These are phyloP conservation scores for Punica granatum DNA, from an alignment of 345 rosid species.

Conservation along the genomic window DNA sequence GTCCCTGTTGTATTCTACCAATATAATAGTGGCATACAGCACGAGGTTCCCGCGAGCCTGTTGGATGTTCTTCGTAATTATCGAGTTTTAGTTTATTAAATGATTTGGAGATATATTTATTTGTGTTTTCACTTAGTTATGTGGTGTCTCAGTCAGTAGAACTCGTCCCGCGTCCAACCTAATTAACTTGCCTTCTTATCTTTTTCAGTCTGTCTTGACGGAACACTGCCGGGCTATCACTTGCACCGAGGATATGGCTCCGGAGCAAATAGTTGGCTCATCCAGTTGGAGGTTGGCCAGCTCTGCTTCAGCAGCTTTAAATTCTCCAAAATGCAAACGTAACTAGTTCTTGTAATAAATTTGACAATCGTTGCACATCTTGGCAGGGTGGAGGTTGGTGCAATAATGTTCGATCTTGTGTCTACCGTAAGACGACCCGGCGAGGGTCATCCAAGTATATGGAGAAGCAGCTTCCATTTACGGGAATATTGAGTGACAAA, in stretches of 20 bases:
- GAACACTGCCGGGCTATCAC: constrained; percentile 44
- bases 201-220: constrained; percentile 40
- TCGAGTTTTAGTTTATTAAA: background rate
- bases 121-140: too few species aligned
- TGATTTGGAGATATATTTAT: background rate
- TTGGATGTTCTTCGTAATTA: background rate
- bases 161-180: too few species aligned
- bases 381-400: constrained; percentile 99
- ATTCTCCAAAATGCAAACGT: too few species aligned
- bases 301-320: background rate
- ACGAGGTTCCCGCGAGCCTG: too few species aligned
- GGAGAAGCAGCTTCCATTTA: constrained; percentile 74
- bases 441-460: constrained; percentile 80
- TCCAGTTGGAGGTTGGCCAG: constrained; percentile 35
- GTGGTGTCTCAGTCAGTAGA: too few species aligned
- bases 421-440: constrained; percentile 61
- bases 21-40: too few species aligned
- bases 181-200: background rate
- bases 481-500: constrained; percentile 73
- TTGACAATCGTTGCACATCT: constrained; percentile 3
- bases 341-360: background rate
- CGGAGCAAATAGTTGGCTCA: constrained; percentile 42
- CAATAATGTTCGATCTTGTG: constrained; percentile 58
- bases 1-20: too few species aligned
- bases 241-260: constrained; percentile 34